Base-by-base conservation (phyloP, 768 basidiomycete genomes). In the Kwoniella mangroviensis region DNA sequence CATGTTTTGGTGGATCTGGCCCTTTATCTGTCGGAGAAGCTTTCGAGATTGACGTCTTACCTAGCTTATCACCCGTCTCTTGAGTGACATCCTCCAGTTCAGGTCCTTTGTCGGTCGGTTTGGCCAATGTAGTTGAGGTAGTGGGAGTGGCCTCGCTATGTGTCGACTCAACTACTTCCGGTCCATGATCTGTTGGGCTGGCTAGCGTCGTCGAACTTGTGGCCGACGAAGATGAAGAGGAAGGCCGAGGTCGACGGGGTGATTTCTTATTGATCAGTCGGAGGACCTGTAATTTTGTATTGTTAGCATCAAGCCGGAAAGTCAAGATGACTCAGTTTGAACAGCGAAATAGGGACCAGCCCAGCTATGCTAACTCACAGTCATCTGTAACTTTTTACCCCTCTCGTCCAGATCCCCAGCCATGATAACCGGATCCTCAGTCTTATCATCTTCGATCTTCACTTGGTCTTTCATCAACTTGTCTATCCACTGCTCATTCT, bases 401-500 rank as follows among this genome's bases (percentile, higher is more conserved):
- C 91, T 86, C 65, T 89, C 89, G 84, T 90, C 90, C 88, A 98
- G 90, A 84, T 98, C 94, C 74, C 85, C 87, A 60, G 90, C 91
- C 83, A 89, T 87, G 41, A 98, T 88, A n/a, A 91, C 91, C 2
- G 94, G 93, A 79, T 97, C 89, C 22, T 65, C 70, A 2, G 77
- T 81, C 79, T 93, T 89, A 75, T 91, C 88, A 80, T 86, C 83
- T 83, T 90, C 87, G 59, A 90, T 87, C 65, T 78, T 83, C 84
- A 90, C 91, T 85, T 97, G 95, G 84, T 88, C 89, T 85, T 91
- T 90, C 15, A 94, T 90, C 83, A 88, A 88, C 66, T 88, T 89
- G 73, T 89, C 86, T 71, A 98, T 85, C 97, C 97, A 99, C 28
- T 84, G 73, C 83, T 93, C 92, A 75, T 93, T 90, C 61, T 92